Evolutionary conservation across 257 asterid species (phyloP).

Genomic region (Thymus quinquecostatus): DNA sequence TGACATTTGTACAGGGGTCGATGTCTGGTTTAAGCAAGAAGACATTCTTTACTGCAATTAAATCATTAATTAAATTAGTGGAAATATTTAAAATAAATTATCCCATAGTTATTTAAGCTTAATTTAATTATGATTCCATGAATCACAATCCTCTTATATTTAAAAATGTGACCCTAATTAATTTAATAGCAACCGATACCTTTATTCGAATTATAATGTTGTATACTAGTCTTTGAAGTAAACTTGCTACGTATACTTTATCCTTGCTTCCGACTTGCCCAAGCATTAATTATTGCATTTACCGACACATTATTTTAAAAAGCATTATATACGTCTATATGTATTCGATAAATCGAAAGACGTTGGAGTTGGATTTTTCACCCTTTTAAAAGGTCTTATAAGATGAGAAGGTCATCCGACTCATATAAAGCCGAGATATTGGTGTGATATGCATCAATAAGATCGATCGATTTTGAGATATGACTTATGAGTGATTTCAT

Average conservation of each 20-base stretch:
- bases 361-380: too few relatives aligned
- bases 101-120: neutral
- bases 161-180: neutral
- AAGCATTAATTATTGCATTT: neutral
- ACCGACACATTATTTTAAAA: neutral
- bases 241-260: neutral
- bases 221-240: neutral
- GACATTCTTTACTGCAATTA: constrained; percentile 29
- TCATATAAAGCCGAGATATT: too few relatives aligned
- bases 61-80: constrained; percentile 3
- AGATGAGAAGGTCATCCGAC: too few relatives aligned
- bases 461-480: too few relatives aligned
- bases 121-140: neutral
- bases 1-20: constrained; percentile 22
- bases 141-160: neutral
- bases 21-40: constrained; percentile 5
- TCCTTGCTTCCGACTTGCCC: constrained; percentile 7
- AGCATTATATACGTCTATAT: too few relatives aligned
- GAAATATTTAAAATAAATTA: neutral
- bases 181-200: neutral
- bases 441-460: too few relatives aligned
- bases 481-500: too few relatives aligned
- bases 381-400: too few relatives aligned
- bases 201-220: neutral
- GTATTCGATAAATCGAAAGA: too few relatives aligned